Evolutionary conservation across 768 basidiomycete genomes (phyloP).

Genomic region (Russula emetica): DNA sequence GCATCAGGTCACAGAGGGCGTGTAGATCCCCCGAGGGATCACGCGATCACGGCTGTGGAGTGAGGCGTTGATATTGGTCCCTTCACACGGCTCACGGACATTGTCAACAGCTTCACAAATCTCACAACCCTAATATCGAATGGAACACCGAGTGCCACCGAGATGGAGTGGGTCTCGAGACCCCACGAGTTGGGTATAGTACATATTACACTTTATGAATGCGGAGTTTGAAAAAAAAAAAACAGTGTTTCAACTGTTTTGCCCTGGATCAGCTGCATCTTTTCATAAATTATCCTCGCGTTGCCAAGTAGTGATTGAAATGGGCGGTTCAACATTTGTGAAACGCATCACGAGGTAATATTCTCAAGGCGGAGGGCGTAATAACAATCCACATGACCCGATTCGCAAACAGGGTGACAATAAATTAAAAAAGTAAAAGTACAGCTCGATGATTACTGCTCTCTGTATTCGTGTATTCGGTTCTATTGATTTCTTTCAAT

Average conservation of each 20-base stretch:
- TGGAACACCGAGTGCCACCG: neutral
- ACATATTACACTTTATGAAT: neutral
- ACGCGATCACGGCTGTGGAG: neutral
- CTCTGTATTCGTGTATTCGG: neutral
- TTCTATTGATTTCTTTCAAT: neutral
- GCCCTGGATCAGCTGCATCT: neutral
- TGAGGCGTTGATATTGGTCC: neutral
- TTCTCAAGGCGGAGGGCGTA: neutral
- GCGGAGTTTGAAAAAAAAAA: neutral
- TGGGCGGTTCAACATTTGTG: neutral
- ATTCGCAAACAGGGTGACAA: neutral
- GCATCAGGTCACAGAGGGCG: neutral
- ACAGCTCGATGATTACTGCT: neutral
- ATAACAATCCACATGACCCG: no score
- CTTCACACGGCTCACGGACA: neutral
- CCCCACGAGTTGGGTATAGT: neutral
- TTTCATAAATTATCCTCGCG: slow-evolving; percentile 2
- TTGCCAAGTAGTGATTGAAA: neutral
- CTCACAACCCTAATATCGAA: neutral
- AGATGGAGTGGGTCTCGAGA: neutral
- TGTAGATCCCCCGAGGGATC: neutral
- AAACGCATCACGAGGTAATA: slow-evolving; percentile 5
- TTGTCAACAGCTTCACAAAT: neutral
- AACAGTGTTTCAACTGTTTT: neutral
- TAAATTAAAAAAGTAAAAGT: neutral